These are phyloP conservation scores for Raffaelea ambrosiae DNA, from an alignment of 2,329 filamentous ascomycete genomes.

Conservation along the genomic window DNA sequence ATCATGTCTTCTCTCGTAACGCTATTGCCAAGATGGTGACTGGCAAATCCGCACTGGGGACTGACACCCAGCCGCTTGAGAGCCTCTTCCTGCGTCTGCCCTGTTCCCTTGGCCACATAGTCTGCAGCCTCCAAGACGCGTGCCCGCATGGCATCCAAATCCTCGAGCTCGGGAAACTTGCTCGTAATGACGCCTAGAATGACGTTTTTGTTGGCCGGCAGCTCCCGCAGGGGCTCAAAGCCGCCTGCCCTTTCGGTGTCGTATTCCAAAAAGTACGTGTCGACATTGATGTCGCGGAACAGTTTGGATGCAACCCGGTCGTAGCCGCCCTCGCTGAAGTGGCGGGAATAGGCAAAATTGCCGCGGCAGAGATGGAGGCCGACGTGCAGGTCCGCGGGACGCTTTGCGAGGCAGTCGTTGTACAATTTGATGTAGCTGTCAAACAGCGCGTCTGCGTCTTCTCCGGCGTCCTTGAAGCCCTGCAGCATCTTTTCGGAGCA, in stretches of 20 bases:
- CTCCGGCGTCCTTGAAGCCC: constrained; percentile 48
- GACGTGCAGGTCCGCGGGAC: constrained; percentile 58
- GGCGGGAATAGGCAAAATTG: constrained; percentile 54
- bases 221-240: constrained; percentile 51
- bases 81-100: constrained; percentile 52
- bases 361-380: constrained; percentile 60
- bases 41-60: constrained; percentile 64
- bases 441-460: constrained; percentile 55
- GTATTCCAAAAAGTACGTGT: constrained; percentile 41
- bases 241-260: constrained; percentile 48
- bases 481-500: constrained; percentile 59
- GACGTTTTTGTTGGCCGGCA: constrained; percentile 54
- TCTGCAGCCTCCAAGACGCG: constrained; percentile 51
- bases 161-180: constrained; percentile 19
- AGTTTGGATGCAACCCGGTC: constrained; percentile 54
- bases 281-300: constrained; percentile 48
- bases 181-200: constrained; percentile 46
- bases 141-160: constrained; percentile 43
- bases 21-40: constrained; percentile 58
- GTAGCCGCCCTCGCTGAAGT: constrained; percentile 57
- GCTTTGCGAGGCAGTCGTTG: constrained; percentile 57
- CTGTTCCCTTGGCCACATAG: constrained; percentile 57
- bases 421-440: constrained; percentile 65
- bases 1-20: constrained; percentile 61
- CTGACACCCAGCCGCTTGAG: constrained; percentile 58